phyloP scores from a whole-genome alignment of 148 eudicot species.

The Nepenthes mirabilis region DNA sequence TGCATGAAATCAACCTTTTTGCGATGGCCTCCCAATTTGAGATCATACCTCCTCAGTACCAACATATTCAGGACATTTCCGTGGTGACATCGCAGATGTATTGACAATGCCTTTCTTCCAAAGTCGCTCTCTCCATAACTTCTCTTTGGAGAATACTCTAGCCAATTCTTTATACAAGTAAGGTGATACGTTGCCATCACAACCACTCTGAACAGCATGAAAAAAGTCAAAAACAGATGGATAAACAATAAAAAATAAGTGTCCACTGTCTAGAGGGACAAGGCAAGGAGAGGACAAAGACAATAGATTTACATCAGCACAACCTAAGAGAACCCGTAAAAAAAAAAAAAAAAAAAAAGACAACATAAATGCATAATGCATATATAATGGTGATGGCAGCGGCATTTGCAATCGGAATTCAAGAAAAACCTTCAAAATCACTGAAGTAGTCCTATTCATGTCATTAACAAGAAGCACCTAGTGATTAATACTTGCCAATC shows the following conservation, averaged over 20 bases:
- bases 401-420: too few species aligned
- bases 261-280: too few species aligned
- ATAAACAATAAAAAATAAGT: neutral
- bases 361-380: too few species aligned
- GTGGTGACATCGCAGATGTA: conserved; percentile 67
- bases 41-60: conserved; percentile 82
- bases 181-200: conserved; percentile 50
- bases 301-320: too few species aligned
- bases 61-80: conserved; percentile 65
- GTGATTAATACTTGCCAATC: too few species aligned
- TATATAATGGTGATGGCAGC: too few species aligned
- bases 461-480: too few species aligned
- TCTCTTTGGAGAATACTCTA: conserved; percentile 67
- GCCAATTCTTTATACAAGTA: conserved; percentile 66
- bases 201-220: conserved; percentile 41
- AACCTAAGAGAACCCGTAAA: too few species aligned
- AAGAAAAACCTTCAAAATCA: too few species aligned
- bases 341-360: too few species aligned
- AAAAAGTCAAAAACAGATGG: neutral
- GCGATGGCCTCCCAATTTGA: neutral
- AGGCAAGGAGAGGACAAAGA: too few species aligned
- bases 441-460: too few species aligned
- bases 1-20: neutral
- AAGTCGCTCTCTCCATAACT: conserved; percentile 68
- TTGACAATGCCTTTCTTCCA: conserved; percentile 83